Conservation (phyloP, 1,139 yeast species). For the Eremothecium gossypii region DNA sequence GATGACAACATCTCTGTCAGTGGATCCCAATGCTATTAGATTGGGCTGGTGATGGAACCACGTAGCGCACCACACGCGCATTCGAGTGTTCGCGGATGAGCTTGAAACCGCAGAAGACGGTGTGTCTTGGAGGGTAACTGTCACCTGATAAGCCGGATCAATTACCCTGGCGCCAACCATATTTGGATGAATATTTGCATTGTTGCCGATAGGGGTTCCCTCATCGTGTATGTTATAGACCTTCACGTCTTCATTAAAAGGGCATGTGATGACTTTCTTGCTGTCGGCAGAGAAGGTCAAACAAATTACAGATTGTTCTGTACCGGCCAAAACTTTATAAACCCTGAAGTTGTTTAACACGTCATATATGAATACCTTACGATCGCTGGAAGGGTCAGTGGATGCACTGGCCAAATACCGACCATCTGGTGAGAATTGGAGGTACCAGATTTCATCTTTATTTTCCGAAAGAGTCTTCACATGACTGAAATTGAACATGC, state of each 20-base stretch:
- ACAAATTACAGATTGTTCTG: slow-evolving; percentile 54
- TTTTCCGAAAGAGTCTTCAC: slow-evolving; percentile 42
- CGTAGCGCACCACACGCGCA: slow-evolving; percentile 56
- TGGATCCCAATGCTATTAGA: slow-evolving; percentile 61
- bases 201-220: slow-evolving; percentile 18
- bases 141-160: slow-evolving; percentile 5
- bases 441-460: slow-evolving; percentile 75
- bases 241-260: slow-evolving; percentile 56
- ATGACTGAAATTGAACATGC: slow-evolving; percentile 20
- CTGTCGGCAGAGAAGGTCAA: slow-evolving; percentile 68
- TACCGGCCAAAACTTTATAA: slow-evolving; percentile 36
- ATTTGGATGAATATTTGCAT: slow-evolving; percentile 12
- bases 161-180: not conserved
- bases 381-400: slow-evolving; percentile 41
- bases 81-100: slow-evolving; percentile 25
- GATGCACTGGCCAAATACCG: slow-evolving; percentile 67
- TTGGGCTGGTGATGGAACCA: slow-evolving; percentile 46
- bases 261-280: slow-evolving; percentile 54
- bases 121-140: slow-evolving; percentile 4
- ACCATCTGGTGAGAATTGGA: slow-evolving; percentile 73
- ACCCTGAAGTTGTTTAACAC: slow-evolving; percentile 46
- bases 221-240: slow-evolving; percentile 52
- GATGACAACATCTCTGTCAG: slow-evolving; percentile 62
- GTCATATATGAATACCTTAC: slow-evolving; percentile 54
- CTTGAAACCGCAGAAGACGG: slow-evolving; percentile 9